Evolutionary conservation across 352 stramenopile genomes (phyloP).

Genomic region (Nothophytophthora sp.): DNA sequence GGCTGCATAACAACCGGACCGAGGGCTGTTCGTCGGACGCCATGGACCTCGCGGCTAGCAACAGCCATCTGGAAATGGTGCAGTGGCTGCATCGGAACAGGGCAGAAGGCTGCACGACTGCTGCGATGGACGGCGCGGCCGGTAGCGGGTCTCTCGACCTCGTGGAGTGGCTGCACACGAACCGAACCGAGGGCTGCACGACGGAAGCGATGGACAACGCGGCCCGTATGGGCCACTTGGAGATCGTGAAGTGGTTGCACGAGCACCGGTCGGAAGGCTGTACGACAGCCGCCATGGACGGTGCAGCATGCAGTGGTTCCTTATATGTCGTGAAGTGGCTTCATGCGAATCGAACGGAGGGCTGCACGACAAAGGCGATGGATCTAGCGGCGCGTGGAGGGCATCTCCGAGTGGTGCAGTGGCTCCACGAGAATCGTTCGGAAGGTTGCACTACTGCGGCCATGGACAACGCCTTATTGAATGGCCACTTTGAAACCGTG

Average conservation of each 20-base stretch:
- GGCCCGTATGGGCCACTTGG: conserved; percentile 2
- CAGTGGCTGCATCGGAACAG: conserved; percentile 11
- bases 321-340: conserved; percentile 9
- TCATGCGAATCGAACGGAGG: background rate
- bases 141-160: conserved; percentile 1
- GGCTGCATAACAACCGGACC: conserved; percentile 2
- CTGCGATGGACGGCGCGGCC: conserved; percentile 4
- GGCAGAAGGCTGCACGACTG: conserved; percentile 2
- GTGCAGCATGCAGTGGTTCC: conserved; percentile 1
- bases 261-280: conserved; percentile 3
- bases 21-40: background rate
- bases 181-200: conserved; percentile 2
- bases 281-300: conserved; percentile 4
- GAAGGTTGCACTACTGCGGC: conserved; percentile 18
- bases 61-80: conserved; percentile 20
- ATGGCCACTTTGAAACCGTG: conserved; percentile 8
- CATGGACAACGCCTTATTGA: conserved; percentile 13
- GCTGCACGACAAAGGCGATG: conserved; percentile 27
- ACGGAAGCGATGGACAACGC: conserved; percentile 5
- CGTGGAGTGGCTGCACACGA: conserved; percentile 4
- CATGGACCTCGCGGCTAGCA: conserved; percentile 9
- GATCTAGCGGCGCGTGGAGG: too few relatives aligned
- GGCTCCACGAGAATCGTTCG: conserved; percentile 7
- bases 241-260: conserved; percentile 4
- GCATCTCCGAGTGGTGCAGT: too few relatives aligned